These are phyloP conservation scores for Umbelopsis vinacea DNA, from an alignment of 192 early-diverging fungal species.

Conservation along the genomic window DNA sequence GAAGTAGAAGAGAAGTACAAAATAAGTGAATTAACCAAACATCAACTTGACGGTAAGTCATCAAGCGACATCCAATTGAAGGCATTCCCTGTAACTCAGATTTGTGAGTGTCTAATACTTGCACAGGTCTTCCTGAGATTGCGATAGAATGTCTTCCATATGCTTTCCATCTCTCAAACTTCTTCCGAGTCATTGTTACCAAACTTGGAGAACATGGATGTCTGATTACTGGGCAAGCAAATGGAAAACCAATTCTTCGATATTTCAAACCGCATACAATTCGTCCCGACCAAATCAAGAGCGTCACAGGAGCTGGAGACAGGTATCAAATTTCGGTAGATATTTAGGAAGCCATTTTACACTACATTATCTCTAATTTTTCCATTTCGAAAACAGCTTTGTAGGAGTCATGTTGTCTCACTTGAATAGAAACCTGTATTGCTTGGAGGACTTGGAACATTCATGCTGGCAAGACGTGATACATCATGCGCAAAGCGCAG, in stretches of 20 bases:
- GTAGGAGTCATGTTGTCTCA: constrained; percentile 68
- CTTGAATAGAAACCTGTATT: constrained; percentile 33
- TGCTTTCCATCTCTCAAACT: constrained; percentile 46
- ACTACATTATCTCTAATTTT: not conserved
- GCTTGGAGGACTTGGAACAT: constrained; percentile 2
- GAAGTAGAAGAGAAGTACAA: constrained; percentile 26
- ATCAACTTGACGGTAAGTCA: constrained; percentile 24
- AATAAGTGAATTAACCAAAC: constrained; percentile 24
- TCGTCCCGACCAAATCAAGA: constrained; percentile 43
- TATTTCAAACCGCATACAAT: constrained; percentile 42
- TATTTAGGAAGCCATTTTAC: too few relatives aligned
- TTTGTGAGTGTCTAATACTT: too few relatives aligned
- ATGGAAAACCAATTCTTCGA: constrained; percentile 21
- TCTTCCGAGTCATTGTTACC: constrained; percentile 63
- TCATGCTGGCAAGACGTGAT: constrained; percentile 15
- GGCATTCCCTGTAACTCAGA: not conserved
- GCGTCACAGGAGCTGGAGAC: constrained; percentile 83
- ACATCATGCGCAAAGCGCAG: constrained; percentile 27
- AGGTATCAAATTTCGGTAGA: constrained; percentile 43
- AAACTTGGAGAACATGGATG: constrained; percentile 75
- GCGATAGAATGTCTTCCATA: constrained; percentile 25
- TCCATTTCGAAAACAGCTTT: constrained; percentile 54
- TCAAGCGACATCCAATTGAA: not conserved
- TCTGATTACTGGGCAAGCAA: constrained; percentile 34
- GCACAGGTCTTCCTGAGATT: constrained; percentile 16